Percentiles rank a stretch among this genome's conserved stretches.
Evolutionary conservation across 768 basidiomycete species (phyloP).

Genomic region (Lentinula boryana): DNA sequence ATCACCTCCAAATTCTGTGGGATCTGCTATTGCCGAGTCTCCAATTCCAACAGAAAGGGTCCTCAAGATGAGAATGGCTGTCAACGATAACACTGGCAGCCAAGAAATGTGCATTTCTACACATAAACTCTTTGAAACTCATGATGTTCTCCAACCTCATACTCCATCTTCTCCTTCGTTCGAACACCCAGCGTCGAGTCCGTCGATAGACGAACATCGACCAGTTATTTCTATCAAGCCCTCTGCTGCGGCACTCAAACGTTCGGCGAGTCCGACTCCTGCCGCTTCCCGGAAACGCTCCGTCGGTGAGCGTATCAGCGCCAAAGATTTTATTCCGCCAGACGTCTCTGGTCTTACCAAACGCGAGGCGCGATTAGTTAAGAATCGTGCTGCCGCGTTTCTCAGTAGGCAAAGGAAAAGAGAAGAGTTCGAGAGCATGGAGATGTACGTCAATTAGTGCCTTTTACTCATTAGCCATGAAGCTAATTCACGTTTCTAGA

Average conservation of each 20-base stretch:
- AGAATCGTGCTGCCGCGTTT: constrained; percentile 90
- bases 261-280: constrained; percentile 37
- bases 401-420: constrained; percentile 87
- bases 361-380: constrained; percentile 86
- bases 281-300: constrained; percentile 37
- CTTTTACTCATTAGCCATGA: constrained; percentile 8
- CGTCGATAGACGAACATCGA: constrained; percentile 22
- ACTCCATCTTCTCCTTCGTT: constrained; percentile 26
- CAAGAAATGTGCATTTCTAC: constrained; percentile 61
- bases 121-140: constrained; percentile 67
- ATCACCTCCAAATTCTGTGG: constrained; percentile 42
- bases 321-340: constrained; percentile 83
- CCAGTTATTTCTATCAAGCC: constrained; percentile 29
- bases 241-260: constrained; percentile 29
- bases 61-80: constrained; percentile 43
- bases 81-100: constrained; percentile 38
- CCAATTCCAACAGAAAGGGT: constrained; percentile 37
- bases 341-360: constrained; percentile 86
- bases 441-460: constrained; percentile 56
- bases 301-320: constrained; percentile 45
- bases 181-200: constrained; percentile 16
- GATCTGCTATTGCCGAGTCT: constrained; percentile 37
- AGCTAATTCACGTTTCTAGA: constrained; percentile 31
- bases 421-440: constrained; percentile 89
- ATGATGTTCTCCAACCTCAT: constrained; percentile 18